Percentiles rank a stretch among this genome's conserved stretches.
phyloP scores from a whole-genome alignment of 768 basidiomycete species.

The Boletus sp. region DNA sequence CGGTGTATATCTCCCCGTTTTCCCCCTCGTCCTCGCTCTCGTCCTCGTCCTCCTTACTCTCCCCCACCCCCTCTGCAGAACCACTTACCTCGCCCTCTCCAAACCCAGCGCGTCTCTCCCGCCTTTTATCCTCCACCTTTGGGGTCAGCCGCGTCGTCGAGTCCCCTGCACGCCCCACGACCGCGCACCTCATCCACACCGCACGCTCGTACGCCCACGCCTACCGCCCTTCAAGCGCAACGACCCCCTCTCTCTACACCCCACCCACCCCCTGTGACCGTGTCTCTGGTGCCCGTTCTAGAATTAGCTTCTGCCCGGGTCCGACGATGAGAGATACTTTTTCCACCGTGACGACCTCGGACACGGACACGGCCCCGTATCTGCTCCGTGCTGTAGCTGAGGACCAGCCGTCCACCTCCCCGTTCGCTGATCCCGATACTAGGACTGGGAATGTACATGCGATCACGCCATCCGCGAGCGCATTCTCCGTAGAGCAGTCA shows the following conservation, averaged over 20 bases:
- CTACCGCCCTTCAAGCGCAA: slow-evolving; percentile 11
- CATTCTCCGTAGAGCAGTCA: background rate
- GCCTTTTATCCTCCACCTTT: slow-evolving; percentile 23
- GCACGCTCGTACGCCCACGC: slow-evolving; percentile 16
- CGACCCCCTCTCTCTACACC: slow-evolving; percentile 15
- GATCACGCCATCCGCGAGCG: background rate
- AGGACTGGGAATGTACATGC: no score
- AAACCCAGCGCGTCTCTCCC: slow-evolving; percentile 14
- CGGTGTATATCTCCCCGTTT: slow-evolving; percentile 20
- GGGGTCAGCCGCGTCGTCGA: slow-evolving; percentile 1
- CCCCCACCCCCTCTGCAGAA: slow-evolving; percentile 16
- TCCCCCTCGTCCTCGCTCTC: slow-evolving; percentile 17
- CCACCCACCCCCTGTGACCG: slow-evolving; percentile 4
- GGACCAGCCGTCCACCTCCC: background rate
- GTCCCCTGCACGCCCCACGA: slow-evolving; percentile 11
- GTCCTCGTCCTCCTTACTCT: slow-evolving; percentile 9
- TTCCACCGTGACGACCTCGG: slow-evolving; percentile 22
- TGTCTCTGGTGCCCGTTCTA: slow-evolving; percentile 12
- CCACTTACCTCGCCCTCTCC: slow-evolving; percentile 3
- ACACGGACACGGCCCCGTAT: slow-evolving; percentile 12
- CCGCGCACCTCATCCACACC: slow-evolving; percentile 15
- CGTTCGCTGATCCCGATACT: background rate
- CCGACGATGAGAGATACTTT: slow-evolving; percentile 15
- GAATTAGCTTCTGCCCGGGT: slow-evolving; percentile 8
- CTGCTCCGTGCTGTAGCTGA: slow-evolving; percentile 2